Evolutionary conservation across 345 rosid genomes (phyloP).

Genomic region (Citrus reticulata): DNA sequence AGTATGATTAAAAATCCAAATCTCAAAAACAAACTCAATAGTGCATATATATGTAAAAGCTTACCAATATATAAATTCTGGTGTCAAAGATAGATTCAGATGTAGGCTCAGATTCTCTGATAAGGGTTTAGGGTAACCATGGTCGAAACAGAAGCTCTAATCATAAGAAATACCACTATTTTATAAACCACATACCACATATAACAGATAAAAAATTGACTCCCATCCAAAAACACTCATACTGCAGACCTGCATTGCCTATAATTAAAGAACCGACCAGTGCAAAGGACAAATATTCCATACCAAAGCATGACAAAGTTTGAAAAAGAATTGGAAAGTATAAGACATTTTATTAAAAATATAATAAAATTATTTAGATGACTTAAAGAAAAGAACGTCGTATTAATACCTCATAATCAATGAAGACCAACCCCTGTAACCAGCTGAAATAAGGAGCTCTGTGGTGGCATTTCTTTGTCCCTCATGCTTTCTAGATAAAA

Average conservation of each 20-base stretch:
- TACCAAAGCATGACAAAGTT: not conserved
- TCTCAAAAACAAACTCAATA: not conserved
- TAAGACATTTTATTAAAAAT: not conserved
- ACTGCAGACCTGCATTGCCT: not conserved
- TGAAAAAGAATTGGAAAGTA: not conserved
- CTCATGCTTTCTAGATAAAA: slow-evolving; percentile 52
- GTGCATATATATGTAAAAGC: not conserved
- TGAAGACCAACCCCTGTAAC: slow-evolving; percentile 56
- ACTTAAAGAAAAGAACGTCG: not conserved
- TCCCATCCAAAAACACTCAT: not conserved
- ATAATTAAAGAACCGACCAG: not conserved
- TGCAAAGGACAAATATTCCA: not conserved
- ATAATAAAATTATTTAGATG: not conserved
- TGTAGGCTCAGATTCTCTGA: not conserved
- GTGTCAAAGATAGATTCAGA: not conserved
- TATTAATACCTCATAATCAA: slow-evolving; percentile 67
- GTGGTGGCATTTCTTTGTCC: slow-evolving; percentile 31
- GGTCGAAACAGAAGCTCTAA: not conserved
- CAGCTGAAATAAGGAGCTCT: slow-evolving; percentile 44
- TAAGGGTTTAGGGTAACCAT: not conserved
- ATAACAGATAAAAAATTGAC: not conserved
- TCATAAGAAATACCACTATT: not conserved
- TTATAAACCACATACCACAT: not conserved
- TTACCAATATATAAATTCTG: not conserved
- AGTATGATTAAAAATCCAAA: not conserved